phyloP scores from a whole-genome alignment of 2,329 filamentous ascomycete species.

The Colletotrichum navitas region DNA sequence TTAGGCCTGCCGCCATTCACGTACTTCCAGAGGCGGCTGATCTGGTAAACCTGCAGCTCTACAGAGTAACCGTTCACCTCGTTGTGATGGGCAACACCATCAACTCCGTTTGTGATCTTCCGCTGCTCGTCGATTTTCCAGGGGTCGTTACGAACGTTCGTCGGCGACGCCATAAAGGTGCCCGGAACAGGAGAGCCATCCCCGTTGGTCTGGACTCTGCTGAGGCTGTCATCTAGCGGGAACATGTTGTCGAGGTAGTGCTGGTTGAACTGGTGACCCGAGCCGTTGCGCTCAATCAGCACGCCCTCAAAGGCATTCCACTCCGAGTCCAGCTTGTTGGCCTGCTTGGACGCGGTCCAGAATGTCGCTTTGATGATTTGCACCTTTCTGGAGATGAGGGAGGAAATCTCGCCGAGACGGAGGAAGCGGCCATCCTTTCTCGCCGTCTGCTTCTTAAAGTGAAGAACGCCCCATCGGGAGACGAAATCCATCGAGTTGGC shows the following conservation, averaged over 20 bases:
- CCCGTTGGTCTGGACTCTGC: conserved; percentile 5
- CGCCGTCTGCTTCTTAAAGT: conserved; percentile 59
- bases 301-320: conserved; percentile 59
- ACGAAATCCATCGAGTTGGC: conserved; percentile 83
- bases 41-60: conserved; percentile 25
- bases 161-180: conserved; percentile 11
- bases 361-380: background rate
- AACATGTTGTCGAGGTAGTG: conserved; percentile 75
- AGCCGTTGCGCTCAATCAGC: conserved; percentile 69
- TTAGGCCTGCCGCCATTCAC: conserved; percentile 18
- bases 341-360: conserved; percentile 6
- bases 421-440: conserved; percentile 4
- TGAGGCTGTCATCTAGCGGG: conserved; percentile 47
- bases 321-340: conserved; percentile 7
- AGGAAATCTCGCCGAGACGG: background rate
- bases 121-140: conserved; percentile 20
- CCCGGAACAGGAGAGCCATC: conserved; percentile 18
- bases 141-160: conserved; percentile 30
- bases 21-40: conserved; percentile 38
- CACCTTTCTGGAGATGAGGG: conserved; percentile 2
- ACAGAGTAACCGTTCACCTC: conserved; percentile 19
- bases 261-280: conserved; percentile 71
- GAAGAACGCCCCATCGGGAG: conserved; percentile 78
- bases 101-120: conserved; percentile 5
- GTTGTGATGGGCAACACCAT: background rate